Evolutionary conservation across 495 filamentous ascomycete genomes (phyloP), one percentile per base, ranked within the genome.

Genomic region (Penicillium argentinense): DNA sequence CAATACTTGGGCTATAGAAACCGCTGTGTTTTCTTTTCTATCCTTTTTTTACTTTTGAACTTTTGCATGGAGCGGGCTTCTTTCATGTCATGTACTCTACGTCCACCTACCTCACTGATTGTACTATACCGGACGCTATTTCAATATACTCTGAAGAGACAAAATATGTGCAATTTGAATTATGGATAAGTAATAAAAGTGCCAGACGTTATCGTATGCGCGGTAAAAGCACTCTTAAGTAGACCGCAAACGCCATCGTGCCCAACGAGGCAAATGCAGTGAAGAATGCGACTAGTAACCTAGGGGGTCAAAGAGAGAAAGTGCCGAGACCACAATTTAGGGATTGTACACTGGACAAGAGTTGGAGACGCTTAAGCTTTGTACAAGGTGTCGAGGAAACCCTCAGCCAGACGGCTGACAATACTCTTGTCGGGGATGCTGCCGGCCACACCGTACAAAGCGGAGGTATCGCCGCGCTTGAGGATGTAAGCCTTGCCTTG

Each of bases 371-470:
- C 54, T 74, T 74, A 96, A 30, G 89, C 89, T 75, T 97, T 97
- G 63, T 97, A 99, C 67, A 97, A 67, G 40, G 90, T 88, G 76
- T 99, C 91, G 57, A 99, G 77, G 71, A 97, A 99, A 19, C 90
- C 93, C 46, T 76, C 85, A 14, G 91, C 91, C 62, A 99, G 68
- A 56, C 91, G 88, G 60, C 86, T 88, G 39, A 99, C 89, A 18
- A 99, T 83, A 52, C 86, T 89, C 77, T 97, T 97, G 59, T 97
- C 91, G 21, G 93, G 93, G 58, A 99, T 70, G 57, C 88, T 91
- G 9, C 95, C 93, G 2, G 93, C 93, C 34, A 99, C 90, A 28
- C 93, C 93, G 67, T 99, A 99, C 42, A 99, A 68, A 9, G 91
- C 90, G 9, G 91, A 87, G 8, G 86, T 83, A 63, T 97, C 91